Conservation (phyloP, 2,329 filamentous ascomycete species). For the Ceratocystiopsis sp. region DNA sequence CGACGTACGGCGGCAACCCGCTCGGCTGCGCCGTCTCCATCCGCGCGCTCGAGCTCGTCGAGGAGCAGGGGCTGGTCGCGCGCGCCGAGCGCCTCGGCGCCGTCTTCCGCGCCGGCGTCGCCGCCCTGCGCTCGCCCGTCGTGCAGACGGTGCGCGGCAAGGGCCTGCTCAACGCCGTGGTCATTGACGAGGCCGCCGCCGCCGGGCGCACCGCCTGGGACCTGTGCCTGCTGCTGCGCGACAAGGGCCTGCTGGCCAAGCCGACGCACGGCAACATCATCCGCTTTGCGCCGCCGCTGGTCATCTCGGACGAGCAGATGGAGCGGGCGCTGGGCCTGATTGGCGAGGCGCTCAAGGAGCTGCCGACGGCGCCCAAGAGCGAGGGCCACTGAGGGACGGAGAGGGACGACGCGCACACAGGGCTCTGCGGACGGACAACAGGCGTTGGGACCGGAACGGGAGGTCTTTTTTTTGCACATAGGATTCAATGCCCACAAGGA, state of each 20-base stretch:
- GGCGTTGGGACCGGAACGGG: too few species aligned
- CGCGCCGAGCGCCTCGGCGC: conserved; percentile 67
- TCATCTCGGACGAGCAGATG: conserved; percentile 83
- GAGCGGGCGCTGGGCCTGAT: conserved; percentile 64
- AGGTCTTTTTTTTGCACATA: too few species aligned
- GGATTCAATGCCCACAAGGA: too few species aligned
- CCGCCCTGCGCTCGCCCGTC: conserved; percentile 59
- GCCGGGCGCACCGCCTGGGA: conserved; percentile 88
- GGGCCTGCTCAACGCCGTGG: conserved; percentile 85
- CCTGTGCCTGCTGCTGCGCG: conserved; percentile 85
- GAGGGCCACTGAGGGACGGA: conserved; percentile 9
- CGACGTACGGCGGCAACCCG: conserved; percentile 96
- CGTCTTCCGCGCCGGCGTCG: conserved; percentile 64
- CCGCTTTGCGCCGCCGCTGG: conserved; percentile 84
- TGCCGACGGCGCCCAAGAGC: conserved; percentile 45
- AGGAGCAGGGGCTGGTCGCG: conserved; percentile 77
- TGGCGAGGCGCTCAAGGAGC: conserved; percentile 60
- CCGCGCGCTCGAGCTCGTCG: conserved; percentile 79
- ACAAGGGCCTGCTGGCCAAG: conserved; percentile 91
- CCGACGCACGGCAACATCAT: conserved; percentile 98
- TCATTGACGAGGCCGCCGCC: conserved; percentile 81
- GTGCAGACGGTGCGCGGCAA: conserved; percentile 77
- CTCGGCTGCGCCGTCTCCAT: conserved; percentile 92
- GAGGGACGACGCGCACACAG: too few species aligned
- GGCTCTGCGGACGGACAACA: too few species aligned